Evolutionary conservation across 106 monocot genomes (phyloP).

Genomic region (Dendrobium chrysotoxum): DNA sequence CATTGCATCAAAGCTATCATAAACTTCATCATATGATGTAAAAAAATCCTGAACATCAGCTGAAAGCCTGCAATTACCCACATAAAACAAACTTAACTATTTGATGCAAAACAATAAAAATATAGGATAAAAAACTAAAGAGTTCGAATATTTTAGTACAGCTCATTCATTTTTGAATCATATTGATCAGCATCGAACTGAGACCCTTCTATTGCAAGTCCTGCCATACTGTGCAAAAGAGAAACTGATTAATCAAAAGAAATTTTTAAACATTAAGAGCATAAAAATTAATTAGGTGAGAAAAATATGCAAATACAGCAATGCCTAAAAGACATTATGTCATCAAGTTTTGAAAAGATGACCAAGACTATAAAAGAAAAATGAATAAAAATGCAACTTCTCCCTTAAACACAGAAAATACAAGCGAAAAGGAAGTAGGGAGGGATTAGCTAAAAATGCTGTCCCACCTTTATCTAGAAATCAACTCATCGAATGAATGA

Average conservation of each 20-base stretch:
- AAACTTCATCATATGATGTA: conserved; percentile 23
- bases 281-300: background rate
- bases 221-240: conserved; percentile 13
- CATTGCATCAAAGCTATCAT: conserved; percentile 25
- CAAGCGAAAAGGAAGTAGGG: too few species aligned
- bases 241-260: background rate
- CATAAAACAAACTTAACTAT: background rate
- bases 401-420: too few species aligned
- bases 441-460: too few species aligned
- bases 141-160: background rate
- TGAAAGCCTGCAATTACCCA: conserved; percentile 10
- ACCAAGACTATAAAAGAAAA: too few species aligned
- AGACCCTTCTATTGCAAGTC: conserved; percentile 11
- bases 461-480: too few species aligned
- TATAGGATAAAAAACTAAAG: background rate
- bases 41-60: conserved; percentile 20
- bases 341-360: too few species aligned
- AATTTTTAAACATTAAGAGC: background rate
- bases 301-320: background rate
- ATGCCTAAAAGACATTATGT: background rate
- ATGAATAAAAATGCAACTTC: too few species aligned
- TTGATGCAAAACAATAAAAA: background rate
- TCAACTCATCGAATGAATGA: too few species aligned
- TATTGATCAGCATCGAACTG: conserved; percentile 14
- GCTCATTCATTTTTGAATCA: conserved; percentile 21